phyloP scores from a whole-genome alignment of 129 eudicot species.

The Tagetes patula region DNA sequence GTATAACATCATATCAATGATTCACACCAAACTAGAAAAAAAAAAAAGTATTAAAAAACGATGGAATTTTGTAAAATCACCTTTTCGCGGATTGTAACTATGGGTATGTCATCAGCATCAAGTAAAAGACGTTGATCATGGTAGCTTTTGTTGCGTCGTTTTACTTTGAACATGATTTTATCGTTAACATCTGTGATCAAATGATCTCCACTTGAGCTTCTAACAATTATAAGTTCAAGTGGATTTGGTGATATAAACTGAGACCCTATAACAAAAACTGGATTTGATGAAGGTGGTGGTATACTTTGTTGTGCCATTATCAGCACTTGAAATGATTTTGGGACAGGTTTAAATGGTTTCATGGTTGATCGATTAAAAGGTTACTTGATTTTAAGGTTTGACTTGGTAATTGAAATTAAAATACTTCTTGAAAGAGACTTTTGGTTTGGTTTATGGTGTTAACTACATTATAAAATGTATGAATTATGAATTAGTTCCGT shows the following conservation, averaged over 20 bases:
- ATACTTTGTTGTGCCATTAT: slow-evolving; percentile 11
- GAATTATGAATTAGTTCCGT: too few species aligned
- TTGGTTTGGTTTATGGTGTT: too few species aligned
- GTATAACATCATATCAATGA: too few species aligned
- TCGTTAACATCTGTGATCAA: slow-evolving; percentile 14
- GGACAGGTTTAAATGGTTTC: too few species aligned
- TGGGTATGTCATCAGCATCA: slow-evolving; percentile 9
- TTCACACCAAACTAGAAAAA: too few species aligned
- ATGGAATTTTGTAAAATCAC: not conserved
- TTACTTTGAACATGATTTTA: slow-evolving; percentile 16
- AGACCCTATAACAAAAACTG: slow-evolving; percentile 11
- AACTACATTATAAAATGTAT: too few species aligned
- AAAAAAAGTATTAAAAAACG: not conserved
- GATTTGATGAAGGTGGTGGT: not conserved
- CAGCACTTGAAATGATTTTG: too few species aligned
- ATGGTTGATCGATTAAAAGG: too few species aligned
- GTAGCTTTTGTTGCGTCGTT: slow-evolving; percentile 14
- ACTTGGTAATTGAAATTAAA: too few species aligned
- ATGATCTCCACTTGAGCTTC: slow-evolving; percentile 13
- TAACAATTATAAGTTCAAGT: slow-evolving; percentile 1
- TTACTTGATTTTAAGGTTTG: too few species aligned
- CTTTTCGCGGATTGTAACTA: slow-evolving; percentile 12
- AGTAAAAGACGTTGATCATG: slow-evolving; percentile 13
- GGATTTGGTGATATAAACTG: slow-evolving; percentile 19
- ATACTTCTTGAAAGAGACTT: too few species aligned